These are phyloP conservation scores for Sporisorium sorghi DNA, from an alignment of 1,284 basidiomycete genomes.

Conservation along the genomic window DNA sequence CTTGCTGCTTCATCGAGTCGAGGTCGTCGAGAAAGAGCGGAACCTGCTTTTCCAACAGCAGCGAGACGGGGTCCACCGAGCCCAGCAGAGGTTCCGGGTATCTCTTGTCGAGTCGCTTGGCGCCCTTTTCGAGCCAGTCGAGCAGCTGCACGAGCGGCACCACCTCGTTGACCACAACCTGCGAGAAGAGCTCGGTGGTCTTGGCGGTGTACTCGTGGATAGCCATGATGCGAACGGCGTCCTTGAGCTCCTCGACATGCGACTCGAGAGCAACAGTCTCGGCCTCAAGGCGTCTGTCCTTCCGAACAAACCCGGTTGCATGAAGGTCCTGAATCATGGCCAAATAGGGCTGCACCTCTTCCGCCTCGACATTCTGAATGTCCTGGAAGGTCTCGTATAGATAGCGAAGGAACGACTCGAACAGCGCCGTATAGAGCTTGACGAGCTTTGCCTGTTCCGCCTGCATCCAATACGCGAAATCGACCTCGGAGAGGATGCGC, in stretches of 20 bases:
- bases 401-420: slow-evolving; percentile 85
- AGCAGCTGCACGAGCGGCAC: slow-evolving; percentile 80
- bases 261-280: slow-evolving; percentile 55
- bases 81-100: slow-evolving; percentile 83
- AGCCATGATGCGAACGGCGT: slow-evolving; percentile 77
- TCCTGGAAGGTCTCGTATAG: slow-evolving; percentile 86
- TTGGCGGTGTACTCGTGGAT: slow-evolving; percentile 75
- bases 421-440: slow-evolving; percentile 71
- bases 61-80: slow-evolving; percentile 73
- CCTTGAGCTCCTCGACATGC: slow-evolving; percentile 68
- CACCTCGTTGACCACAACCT: slow-evolving; percentile 81
- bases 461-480: slow-evolving; percentile 77
- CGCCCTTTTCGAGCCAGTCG: slow-evolving; percentile 86
- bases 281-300: slow-evolving; percentile 48
- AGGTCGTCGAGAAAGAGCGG: slow-evolving; percentile 83
- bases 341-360: slow-evolving; percentile 57
- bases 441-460: slow-evolving; percentile 77
- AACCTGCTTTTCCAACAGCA: slow-evolving; percentile 79
- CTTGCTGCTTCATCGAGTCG: slow-evolving; percentile 63
- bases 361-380: slow-evolving; percentile 59
- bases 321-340: slow-evolving; percentile 67
- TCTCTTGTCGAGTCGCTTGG: slow-evolving; percentile 83
- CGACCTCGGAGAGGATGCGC: slow-evolving; percentile 77
- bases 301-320: slow-evolving; percentile 58
- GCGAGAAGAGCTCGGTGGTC: slow-evolving; percentile 73